Conservation (phyloP, 208 protist genomes). For the Leishmania lainsoni region DNA sequence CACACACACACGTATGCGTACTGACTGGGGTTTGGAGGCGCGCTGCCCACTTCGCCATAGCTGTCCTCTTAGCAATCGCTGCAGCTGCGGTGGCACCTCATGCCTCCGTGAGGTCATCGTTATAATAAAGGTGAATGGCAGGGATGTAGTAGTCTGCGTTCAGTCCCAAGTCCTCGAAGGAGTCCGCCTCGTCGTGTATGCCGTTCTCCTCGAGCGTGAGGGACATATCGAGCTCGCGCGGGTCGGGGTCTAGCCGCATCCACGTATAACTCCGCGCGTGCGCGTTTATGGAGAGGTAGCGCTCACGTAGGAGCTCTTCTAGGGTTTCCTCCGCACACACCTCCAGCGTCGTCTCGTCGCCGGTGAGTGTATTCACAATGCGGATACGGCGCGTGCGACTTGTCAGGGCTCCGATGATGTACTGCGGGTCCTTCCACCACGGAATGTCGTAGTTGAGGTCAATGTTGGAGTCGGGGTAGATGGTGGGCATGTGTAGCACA, state of each 20-base stretch:
- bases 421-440: conserved; percentile 91
- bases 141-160: conserved; percentile 93
- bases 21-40: neutral
- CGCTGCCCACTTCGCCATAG: neutral
- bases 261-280: conserved; percentile 95
- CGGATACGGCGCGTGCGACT: conserved; percentile 88
- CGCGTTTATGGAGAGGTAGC: conserved; percentile 89
- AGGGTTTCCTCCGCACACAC: conserved; percentile 94
- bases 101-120: conserved; percentile 93
- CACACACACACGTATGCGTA: neutral
- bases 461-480: conserved; percentile 81
- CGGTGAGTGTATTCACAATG: conserved; percentile 91
- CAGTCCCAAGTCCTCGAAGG: conserved; percentile 89
- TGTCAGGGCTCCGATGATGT: conserved; percentile 87
- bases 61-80: neutral
- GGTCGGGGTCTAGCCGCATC: conserved; percentile 80
- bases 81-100: conserved; percentile 12
- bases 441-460: conserved; percentile 85
- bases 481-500: conserved; percentile 89
- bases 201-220: conserved; percentile 92
- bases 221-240: conserved; percentile 84
- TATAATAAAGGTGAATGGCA: conserved; percentile 93
- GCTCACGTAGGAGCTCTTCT: conserved; percentile 85
- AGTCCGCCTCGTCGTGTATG: conserved; percentile 88
- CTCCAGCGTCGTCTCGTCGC: conserved; percentile 88